Evolutionary conservation across 176 grass and related monocot genomes (phyloP).

Genomic region (Cymbopogon citratus): DNA sequence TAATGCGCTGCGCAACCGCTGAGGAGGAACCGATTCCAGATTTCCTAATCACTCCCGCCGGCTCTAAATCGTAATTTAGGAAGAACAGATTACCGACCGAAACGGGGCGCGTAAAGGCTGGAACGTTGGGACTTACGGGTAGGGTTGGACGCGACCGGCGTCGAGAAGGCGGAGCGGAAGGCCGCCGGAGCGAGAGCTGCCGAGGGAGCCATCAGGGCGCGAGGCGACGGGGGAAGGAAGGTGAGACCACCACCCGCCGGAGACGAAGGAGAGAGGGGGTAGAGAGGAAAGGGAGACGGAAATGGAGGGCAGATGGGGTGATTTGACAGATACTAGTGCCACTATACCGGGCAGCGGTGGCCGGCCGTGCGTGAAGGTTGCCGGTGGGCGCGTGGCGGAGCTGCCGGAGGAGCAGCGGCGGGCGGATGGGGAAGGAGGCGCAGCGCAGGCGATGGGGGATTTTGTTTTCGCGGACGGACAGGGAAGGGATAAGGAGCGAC

Average conservation of each 20-base stretch:
- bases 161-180: conserved; percentile 35
- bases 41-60: background rate
- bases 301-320: background rate
- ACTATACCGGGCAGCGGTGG: background rate
- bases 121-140: conserved; percentile 23
- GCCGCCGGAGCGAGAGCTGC: conserved; percentile 36
- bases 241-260: background rate
- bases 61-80: background rate
- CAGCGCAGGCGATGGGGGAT: background rate
- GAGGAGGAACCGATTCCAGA: background rate
- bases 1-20: background rate
- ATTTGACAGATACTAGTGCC: background rate
- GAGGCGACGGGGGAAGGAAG: background rate
- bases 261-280: background rate
- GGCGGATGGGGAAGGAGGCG: background rate
- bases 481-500: background rate
- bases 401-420: background rate
- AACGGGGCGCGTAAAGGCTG: background rate
- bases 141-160: conserved; percentile 19
- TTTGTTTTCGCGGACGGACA: background rate
- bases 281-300: background rate
- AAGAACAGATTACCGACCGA: conserved; percentile 8
- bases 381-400: background rate
- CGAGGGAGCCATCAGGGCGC: conserved; percentile 27
- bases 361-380: background rate